phyloP scores from a whole-genome alignment of 2,329 filamentous ascomycete species.

The Dryadomyces quercivorus region DNA sequence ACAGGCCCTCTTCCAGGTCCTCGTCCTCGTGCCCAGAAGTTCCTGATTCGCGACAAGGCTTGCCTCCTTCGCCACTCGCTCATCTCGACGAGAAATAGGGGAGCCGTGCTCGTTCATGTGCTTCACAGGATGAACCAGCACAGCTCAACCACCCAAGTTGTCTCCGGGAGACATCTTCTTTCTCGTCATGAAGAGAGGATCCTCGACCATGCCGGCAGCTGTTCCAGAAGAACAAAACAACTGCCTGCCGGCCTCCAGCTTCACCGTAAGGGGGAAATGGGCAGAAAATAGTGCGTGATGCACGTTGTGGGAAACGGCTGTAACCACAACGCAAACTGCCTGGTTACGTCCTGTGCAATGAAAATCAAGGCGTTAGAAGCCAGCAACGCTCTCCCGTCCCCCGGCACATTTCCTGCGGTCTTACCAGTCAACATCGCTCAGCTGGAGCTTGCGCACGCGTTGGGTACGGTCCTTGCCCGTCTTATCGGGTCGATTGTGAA shows the following conservation, averaged over 20 bases:
- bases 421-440: constrained; percentile 98
- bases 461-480: constrained; percentile 57
- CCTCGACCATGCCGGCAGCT: neutral
- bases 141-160: neutral
- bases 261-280: no score
- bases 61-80: no score
- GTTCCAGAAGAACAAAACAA: no score
- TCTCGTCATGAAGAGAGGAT: neutral
- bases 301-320: neutral
- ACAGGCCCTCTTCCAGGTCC: neutral
- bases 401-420: no score
- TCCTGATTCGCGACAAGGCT: no score
- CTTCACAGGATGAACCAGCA: neutral
- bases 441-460: constrained; percentile 77
- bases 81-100: no score
- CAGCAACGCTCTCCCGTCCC: constrained; percentile 2
- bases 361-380: neutral
- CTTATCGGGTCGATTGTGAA: constrained; percentile 45
- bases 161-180: neutral
- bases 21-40: neutral
- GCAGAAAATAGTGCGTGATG: neutral
- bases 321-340: neutral
- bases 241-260: no score
- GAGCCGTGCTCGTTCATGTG: neutral
- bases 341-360: neutral